Base-by-base conservation (phyloP, 2,329 filamentous ascomycete species). In the Talaromyces sp. region DNA sequence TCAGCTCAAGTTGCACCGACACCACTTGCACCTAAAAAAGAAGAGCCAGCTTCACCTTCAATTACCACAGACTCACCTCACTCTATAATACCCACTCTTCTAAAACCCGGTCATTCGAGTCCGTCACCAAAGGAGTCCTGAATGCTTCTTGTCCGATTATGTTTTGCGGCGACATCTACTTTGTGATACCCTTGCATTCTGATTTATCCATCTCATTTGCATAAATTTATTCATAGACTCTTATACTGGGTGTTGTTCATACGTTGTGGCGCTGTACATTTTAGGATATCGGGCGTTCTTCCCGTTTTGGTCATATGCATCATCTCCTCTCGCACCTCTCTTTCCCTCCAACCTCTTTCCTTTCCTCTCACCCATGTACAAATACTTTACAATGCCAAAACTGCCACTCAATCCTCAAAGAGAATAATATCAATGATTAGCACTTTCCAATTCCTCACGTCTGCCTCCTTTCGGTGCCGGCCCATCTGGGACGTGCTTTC, bases 401-500 rank as follows among this genome's bases (percentile, higher is more conserved):
- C 15, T 41, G 19, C 10, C 33, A 50, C 22, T 39, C 10, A 56
- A 22, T 0, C 9, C 31, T 25, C 11, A 37, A 25, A 11, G 22
- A 31, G 9, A n/a, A 27, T 13, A 27, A 3, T 6, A 19, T 3
- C 11, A 54, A 66, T 66, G 64, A 43, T 37, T 37, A 43, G 11
- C 35, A 31, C 43, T 5, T n/a, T 56, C 9, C 52, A 45, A 49
- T 54, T 54, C 58, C 79, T 77, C 73, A 82, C 82, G 70, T 80
- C 77, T 68, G 71, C 74, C n/a, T 74, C 73, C 17, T 75, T 83
- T 13, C 76, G 77, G 13, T 69, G 71, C 35, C 77, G 78, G 25
- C 69, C 75, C 5, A 73, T 80, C 35, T 80, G 78, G 75, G 70
- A 70, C 17, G 65, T 69, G 27, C 67, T 76, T 11, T 69, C 65